Evolutionary conservation across 2,329 filamentous ascomycete species (phyloP), one percentile per base, ranked within the genome.

Genomic region (Reticulascus tulasneorum): DNA sequence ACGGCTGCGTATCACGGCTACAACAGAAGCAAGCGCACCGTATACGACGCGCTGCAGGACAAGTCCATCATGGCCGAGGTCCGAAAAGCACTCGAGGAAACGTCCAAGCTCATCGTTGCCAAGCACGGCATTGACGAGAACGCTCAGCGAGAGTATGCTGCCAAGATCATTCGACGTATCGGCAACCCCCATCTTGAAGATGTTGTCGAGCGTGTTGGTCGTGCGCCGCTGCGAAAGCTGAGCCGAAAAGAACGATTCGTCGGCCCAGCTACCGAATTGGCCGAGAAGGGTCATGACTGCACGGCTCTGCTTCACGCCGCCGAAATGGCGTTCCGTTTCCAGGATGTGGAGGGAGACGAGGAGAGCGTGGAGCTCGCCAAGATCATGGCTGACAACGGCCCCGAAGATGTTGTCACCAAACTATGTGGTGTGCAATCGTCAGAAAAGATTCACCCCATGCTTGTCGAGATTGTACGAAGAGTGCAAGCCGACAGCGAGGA

Each of bases 1-100:
- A 94, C 91, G 7, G 90, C 90, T 15, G 91, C 93, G 42, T 97
- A 97, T 77, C 90, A 93, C 64, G 91, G 90, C 37, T 86, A 94
- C 75, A 77, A 89, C 67, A 77, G 82, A 48, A 82, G 86, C 56
- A 91, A 94, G 75, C 74, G 78, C 56, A 94, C 85, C 42, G 88
- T 98, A 49, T 87, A 93, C 59, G 91, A 97, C 53, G 84, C 90
- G 8, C 77, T 97, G 47, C 77, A 79, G 44, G 88, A 97, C 59
- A 72, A 79, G 55, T 74, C 81, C 53, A 94, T 98, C 55, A 77
- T 86, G 62, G 69, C 77, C 31, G 80, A 88, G 51, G 91, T 98
- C 33, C 79, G 82, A 48, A 79, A 79, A 43, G 87, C 85, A 16
- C 76, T 98, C 29, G 73, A 77, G 47, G 89, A 97, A 75, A 97